Evolutionary conservation across 192 early-diverging fungal genomes (phyloP).

Genomic region (Backusella luteola): DNA sequence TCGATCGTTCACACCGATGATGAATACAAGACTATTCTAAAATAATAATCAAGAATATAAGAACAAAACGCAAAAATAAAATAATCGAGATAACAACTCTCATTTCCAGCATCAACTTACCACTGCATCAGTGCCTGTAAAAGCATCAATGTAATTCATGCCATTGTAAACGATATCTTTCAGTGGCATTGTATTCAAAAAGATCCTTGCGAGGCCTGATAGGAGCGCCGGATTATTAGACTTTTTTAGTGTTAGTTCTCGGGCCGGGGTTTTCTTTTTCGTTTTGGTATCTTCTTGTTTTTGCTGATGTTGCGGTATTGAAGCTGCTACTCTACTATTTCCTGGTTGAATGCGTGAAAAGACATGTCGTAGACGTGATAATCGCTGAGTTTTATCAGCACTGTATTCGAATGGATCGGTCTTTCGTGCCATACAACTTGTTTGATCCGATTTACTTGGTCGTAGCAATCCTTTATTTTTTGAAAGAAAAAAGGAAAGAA

Average conservation of each 20-base stretch:
- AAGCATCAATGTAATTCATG: conserved; percentile 79
- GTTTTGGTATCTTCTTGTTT: neutral
- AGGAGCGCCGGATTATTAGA: conserved; percentile 62
- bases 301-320: neutral
- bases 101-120: conserved; percentile 49
- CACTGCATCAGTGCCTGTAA: conserved; percentile 56
- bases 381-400: neutral
- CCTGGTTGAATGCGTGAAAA: neutral
- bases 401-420: neutral
- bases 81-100: conserved; percentile 56
- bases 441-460: conserved; percentile 14
- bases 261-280: neutral
- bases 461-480: neutral
- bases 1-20: conserved; percentile 80
- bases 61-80: neutral
- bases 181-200: conserved; percentile 54
- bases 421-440: neutral
- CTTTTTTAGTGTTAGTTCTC: neutral
- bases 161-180: conserved; percentile 59
- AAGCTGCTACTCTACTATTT: neutral
- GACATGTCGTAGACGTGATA: neutral
- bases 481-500: neutral
- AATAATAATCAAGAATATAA: neutral
- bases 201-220: conserved; percentile 62
- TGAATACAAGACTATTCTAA: conserved; percentile 55